A percentile compares a stretch with the other conserved stretches of the same genome.
phyloP scores from a whole-genome alignment of 1,284 basidiomycete species.

The Cryptococcus sp. region DNA sequence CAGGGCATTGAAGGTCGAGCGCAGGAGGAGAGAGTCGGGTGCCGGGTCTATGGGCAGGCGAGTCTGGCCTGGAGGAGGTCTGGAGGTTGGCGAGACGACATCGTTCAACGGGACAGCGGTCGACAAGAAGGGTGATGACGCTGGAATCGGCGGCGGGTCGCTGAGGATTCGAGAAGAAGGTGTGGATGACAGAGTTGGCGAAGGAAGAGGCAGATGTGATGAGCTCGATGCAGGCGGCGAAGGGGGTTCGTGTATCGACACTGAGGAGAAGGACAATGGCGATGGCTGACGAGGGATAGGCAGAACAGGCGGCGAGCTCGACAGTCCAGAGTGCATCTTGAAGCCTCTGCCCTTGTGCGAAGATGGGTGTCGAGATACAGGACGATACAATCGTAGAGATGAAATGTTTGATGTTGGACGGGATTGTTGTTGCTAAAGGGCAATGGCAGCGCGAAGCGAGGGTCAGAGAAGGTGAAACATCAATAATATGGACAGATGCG shows the following conservation, averaged over 20 bases:
- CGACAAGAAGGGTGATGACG: not conserved
- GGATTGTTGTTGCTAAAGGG: too few relatives aligned
- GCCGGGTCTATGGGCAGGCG: constrained; percentile 32
- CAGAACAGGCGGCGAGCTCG: constrained; percentile 15
- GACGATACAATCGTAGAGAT: too few relatives aligned
- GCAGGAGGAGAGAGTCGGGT: constrained; percentile 40
- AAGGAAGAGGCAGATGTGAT: not conserved
- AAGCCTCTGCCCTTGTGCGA: too few relatives aligned
- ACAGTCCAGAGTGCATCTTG: not conserved
- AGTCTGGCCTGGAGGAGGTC: not conserved
- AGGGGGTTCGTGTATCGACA: not conserved
- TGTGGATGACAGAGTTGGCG: constrained; percentile 3
- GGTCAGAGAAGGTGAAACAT: too few relatives aligned
- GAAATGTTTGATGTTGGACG: too few relatives aligned
- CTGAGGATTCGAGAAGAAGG: not conserved
- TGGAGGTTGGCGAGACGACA: not conserved
- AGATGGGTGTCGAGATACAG: too few relatives aligned
- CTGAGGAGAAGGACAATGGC: constrained; percentile 18
- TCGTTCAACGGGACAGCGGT: not conserved
- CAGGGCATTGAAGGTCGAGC: constrained; percentile 40
- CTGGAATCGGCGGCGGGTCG: not conserved
- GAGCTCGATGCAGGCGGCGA: constrained; percentile 2
- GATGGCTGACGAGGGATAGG: constrained; percentile 23
- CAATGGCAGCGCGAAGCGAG: too few relatives aligned
- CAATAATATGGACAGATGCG: too few relatives aligned